phyloP scores from a whole-genome alignment of 2,329 filamentous ascomycete species.

The Ilyonectria sp. region DNA sequence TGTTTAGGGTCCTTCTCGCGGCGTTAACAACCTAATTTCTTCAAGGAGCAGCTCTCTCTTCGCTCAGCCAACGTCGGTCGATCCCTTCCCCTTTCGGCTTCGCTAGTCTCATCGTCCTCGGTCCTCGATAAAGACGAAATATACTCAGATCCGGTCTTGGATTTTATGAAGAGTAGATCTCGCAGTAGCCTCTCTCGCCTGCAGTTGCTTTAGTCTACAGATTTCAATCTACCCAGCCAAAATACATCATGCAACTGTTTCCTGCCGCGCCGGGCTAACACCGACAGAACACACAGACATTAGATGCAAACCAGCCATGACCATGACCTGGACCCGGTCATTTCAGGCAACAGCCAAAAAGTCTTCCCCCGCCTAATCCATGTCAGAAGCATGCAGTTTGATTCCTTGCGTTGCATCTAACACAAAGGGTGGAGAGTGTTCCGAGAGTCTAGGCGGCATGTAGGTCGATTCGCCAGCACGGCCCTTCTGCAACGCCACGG shows the following conservation, averaged over 20 bases:
- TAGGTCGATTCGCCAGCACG: background rate
- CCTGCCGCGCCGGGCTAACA: slow-evolving; percentile 3
- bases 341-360: slow-evolving; percentile 41
- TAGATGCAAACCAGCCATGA: slow-evolving; percentile 1
- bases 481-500: background rate
- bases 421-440: slow-evolving; percentile 15
- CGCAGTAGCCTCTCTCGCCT: background rate
- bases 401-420: slow-evolving; percentile 14
- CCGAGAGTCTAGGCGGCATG: slow-evolving; percentile 11
- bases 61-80: slow-evolving; percentile 4
- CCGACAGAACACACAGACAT: slow-evolving; percentile 3
- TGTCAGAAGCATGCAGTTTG: slow-evolving; percentile 3
- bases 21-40: slow-evolving; percentile 6
- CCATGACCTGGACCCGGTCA: slow-evolving; percentile 11
- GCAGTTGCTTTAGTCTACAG: background rate
- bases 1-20: background rate
- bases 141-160: background rate
- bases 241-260: background rate
- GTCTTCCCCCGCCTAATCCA: background rate
- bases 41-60: background rate
- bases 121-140: background rate
- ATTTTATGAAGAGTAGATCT: slow-evolving; percentile 14
- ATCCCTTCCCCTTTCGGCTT: slow-evolving; percentile 31
- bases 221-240: slow-evolving; percentile 3
- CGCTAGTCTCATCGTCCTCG: background rate